Base-by-base conservation (phyloP, 805 yeast species). In the Vanderwaltozyma yarrowii region DNA sequence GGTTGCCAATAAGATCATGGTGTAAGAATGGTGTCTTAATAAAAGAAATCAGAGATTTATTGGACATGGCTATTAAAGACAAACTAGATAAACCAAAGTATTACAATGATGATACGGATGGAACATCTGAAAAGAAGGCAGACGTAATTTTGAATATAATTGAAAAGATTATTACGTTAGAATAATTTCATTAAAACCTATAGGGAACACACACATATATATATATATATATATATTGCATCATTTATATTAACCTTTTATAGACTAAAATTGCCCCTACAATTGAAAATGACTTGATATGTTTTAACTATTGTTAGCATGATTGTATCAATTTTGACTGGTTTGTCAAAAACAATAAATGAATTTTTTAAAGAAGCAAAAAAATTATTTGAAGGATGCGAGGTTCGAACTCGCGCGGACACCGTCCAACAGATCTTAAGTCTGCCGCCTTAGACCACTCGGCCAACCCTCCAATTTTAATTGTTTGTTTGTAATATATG, bases 1-100 rank as follows among this genome's bases (percentile, higher is more conserved):
- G 97, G 96, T 61, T 85, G 25, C 94, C 96, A 0, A 70, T 89
- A 11, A 69, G 84, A 44, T 85, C 96, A 1, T 89, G 96, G 96
- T 81, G 95, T 45, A 83, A 92, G 46, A 85, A 88, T 50, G 97
- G 88, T 1, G 95, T 89, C 2, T 62, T 89, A 33, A 70, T 88
- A 23, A 81, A 83, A 41, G 75, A 80, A 41, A 61, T 89, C 39
- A 65, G 94, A 49, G 52, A 61, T 10, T 55, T 85, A 33, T 58
- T 89, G 24, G 95, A 87, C 52, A 64, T 68, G 15, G 74, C 82
- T 0, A 72, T 89, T 39, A 80, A 73, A 31, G 69, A 67, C 17
- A 76, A 76, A 45, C 64, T 88, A 32, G 75, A 67, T 16, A 61
- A 60, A 25, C 81, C 83, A 2, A 48, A 55, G 3, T 66, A 62